Conservation (phyloP, 305 asterid species). For the Fraxinus latifolia region DNA sequence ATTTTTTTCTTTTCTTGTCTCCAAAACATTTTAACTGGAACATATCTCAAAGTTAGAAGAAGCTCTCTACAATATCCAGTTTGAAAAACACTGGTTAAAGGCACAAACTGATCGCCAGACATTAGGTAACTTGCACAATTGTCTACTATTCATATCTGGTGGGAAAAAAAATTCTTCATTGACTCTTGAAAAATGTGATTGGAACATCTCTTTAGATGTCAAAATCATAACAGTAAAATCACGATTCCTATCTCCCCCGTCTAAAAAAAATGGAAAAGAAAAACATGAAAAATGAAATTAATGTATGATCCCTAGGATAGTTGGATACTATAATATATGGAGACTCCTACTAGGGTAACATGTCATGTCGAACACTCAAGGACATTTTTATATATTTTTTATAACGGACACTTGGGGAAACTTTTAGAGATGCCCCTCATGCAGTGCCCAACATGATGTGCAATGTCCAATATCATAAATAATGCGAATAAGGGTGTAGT, state of each 20-base stretch:
- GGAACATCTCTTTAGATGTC: not conserved
- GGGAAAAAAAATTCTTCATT: not conserved
- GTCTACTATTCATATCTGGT: no score
- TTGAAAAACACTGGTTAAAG: constrained; percentile 94
- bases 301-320: not conserved
- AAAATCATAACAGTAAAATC: not conserved
- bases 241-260: not conserved
- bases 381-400: no score
- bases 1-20: not conserved
- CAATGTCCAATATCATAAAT: no score
- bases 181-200: no score
- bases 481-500: no score
- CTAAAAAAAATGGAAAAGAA: not conserved
- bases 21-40: constrained; percentile 89
- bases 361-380: no score
- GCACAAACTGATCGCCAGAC: constrained; percentile 95
- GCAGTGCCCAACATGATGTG: no score
- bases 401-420: no score
- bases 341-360: no score
- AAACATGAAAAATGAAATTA: no score
- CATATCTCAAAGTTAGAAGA: constrained; percentile 85
- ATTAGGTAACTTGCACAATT: constrained; percentile 43
- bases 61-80: constrained; percentile 80
- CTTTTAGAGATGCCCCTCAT: no score
- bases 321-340: no score